These are phyloP conservation scores for Debaryomyces udenii DNA, from an alignment of 1,139 yeast species.

Conservation along the genomic window DNA sequence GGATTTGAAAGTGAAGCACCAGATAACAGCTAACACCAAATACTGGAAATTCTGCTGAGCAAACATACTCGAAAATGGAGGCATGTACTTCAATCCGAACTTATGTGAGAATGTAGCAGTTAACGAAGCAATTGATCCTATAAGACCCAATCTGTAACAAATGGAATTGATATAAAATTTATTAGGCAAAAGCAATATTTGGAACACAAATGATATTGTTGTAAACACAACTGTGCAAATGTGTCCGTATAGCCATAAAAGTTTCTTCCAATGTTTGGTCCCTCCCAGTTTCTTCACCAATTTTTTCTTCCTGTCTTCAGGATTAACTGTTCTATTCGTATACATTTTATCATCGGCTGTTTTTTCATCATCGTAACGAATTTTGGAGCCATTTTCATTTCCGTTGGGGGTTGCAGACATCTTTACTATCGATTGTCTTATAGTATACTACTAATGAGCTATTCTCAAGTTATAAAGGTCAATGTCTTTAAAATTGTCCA, in stretches of 20 bases:
- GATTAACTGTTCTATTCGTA: slow-evolving; percentile 9
- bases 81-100: slow-evolving; percentile 55
- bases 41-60: slow-evolving; percentile 74
- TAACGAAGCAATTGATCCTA: slow-evolving; percentile 61
- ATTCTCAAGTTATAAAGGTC: not conserved
- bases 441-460: not conserved
- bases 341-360: not conserved
- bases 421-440: slow-evolving; percentile 2
- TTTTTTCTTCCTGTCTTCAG: slow-evolving; percentile 26
- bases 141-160: slow-evolving; percentile 54
- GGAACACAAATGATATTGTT: slow-evolving; percentile 48
- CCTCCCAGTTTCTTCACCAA: slow-evolving; percentile 42
- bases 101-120: slow-evolving; percentile 57
- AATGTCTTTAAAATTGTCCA: not conserved
- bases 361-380: not conserved
- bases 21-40: slow-evolving; percentile 52
- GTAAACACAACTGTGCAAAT: slow-evolving; percentile 52
- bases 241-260: slow-evolving; percentile 69
- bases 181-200: slow-evolving; percentile 48
- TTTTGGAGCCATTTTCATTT: slow-evolving; percentile 1
- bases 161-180: slow-evolving; percentile 46
- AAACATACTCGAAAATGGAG: slow-evolving; percentile 58
- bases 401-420: slow-evolving; percentile 5
- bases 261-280: slow-evolving; percentile 48
- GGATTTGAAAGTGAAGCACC: slow-evolving; percentile 68